phyloP scores from a whole-genome alignment of 768 basidiomycete species.

The Suillus placidus region DNA sequence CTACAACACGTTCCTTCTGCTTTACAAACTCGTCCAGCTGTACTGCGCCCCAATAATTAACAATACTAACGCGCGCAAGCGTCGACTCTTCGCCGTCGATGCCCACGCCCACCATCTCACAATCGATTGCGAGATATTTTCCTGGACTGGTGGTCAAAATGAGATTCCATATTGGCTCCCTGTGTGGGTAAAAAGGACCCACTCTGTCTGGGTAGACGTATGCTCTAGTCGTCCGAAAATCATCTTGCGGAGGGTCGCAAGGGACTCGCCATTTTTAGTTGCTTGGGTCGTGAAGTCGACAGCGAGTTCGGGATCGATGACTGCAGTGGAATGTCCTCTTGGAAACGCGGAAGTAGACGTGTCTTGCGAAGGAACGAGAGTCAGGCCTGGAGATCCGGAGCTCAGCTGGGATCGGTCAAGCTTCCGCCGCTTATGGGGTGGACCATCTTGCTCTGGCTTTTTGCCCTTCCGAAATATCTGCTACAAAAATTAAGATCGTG shows the following conservation, averaged over 20 bases:
- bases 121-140: conserved; percentile 85
- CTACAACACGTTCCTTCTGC: conserved; percentile 85
- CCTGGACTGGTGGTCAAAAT: conserved; percentile 51
- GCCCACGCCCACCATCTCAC: conserved; percentile 98
- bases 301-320: conserved; percentile 9
- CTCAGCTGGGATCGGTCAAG: conserved; percentile 13
- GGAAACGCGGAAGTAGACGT: conserved; percentile 9
- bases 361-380: conserved; percentile 10
- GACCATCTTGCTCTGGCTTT: conserved; percentile 1
- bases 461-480: neutral
- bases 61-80: conserved; percentile 85
- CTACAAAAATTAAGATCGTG: neutral
- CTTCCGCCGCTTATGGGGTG: conserved; percentile 24
- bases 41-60: conserved; percentile 84
- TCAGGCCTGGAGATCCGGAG: conserved; percentile 3
- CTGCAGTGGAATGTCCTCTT: conserved; percentile 5
- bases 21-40: conserved; percentile 84
- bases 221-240: conserved; percentile 49
- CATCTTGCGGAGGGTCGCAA: conserved; percentile 52
- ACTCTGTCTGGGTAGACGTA: conserved; percentile 47
- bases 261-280: conserved; percentile 51
- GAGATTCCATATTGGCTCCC: conserved; percentile 7
- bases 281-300: conserved; percentile 28
- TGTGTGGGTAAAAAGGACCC: conserved; percentile 28
- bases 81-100: conserved; percentile 80